Conservation (phyloP, 306 rosid genomes). For the Quercus dentata region DNA sequence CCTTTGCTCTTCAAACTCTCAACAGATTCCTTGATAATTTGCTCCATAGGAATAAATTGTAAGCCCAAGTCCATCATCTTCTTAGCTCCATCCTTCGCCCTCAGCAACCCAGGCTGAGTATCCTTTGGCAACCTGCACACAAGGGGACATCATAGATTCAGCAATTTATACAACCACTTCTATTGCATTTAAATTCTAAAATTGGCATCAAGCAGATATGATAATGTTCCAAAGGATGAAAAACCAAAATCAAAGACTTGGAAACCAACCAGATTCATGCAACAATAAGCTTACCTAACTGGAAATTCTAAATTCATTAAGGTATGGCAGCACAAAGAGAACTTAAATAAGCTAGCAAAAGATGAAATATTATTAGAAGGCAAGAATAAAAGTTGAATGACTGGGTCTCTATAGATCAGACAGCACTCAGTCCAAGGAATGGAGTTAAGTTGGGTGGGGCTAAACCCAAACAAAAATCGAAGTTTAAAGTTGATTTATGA, state of each 20-base stretch:
- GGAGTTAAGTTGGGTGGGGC: background rate
- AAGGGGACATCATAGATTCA: conserved; percentile 1
- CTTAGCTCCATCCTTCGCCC: conserved; percentile 51
- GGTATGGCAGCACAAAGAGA: background rate
- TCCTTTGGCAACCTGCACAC: conserved; percentile 54
- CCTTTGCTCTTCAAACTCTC: conserved; percentile 80
- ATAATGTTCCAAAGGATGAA: background rate
- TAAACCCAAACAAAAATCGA: background rate
- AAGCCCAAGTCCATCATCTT: conserved; percentile 74
- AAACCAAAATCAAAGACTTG: too few relatives aligned
- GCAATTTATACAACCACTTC: background rate
- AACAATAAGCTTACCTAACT: background rate
- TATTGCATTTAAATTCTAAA: background rate
- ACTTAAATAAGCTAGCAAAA: background rate
- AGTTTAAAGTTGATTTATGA: background rate
- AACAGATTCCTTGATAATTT: conserved; percentile 78
- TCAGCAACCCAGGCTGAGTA: conserved; percentile 77
- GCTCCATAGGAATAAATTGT: conserved; percentile 78
- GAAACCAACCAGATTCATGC: background rate
- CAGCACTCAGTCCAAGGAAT: background rate
- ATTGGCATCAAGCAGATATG: background rate
- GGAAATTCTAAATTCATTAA: background rate
- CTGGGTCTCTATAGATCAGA: background rate
- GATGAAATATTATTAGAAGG: background rate
- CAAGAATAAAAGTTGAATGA: background rate